Conservation (phyloP, 2,329 filamentous ascomycete species). For the Ophiostoma montium region DNA sequence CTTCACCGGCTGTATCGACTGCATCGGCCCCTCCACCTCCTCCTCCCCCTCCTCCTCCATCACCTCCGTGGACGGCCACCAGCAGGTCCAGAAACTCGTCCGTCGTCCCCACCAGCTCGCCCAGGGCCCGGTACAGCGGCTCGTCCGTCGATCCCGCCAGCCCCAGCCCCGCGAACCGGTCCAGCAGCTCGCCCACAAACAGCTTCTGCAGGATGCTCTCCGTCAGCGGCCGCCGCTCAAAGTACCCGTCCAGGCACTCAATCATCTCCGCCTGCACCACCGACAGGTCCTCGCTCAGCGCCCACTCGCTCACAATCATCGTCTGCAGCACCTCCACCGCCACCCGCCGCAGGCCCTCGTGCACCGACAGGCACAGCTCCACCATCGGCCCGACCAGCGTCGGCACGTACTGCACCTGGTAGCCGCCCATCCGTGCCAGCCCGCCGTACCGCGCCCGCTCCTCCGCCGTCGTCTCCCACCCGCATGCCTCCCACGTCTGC, state of each 20-base stretch:
- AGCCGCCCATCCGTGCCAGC: conserved; percentile 76
- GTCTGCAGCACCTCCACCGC: conserved; percentile 89
- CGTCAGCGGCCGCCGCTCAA: conserved; percentile 76
- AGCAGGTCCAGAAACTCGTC: conserved; percentile 86
- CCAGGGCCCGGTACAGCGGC: conserved; percentile 59
- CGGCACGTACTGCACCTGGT: conserved; percentile 96
- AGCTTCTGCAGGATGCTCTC: conserved; percentile 86
- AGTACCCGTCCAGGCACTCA: conserved; percentile 77
- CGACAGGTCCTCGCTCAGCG: conserved; percentile 78
- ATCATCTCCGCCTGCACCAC: conserved; percentile 95
- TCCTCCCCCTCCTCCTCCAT: conserved; percentile 28
- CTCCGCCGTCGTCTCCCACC: conserved; percentile 80
- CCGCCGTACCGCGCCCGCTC: conserved; percentile 67
- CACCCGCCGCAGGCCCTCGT: conserved; percentile 77
- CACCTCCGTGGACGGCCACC: conserved; percentile 73
- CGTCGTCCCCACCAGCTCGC: conserved; percentile 67
- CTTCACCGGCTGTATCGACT: conserved; percentile 39
- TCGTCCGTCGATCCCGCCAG: conserved; percentile 55
- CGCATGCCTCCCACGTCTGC: conserved; percentile 85
- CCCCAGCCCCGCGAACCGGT: conserved; percentile 60
- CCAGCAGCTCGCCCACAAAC: conserved; percentile 74
- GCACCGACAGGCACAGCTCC: conserved; percentile 86
- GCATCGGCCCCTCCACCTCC: background rate
- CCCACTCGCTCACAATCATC: conserved; percentile 99
- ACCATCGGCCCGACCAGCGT: conserved; percentile 82